Conservation (phyloP, 495 filamentous ascomycete species). For the Penicillium desertorum region DNA sequence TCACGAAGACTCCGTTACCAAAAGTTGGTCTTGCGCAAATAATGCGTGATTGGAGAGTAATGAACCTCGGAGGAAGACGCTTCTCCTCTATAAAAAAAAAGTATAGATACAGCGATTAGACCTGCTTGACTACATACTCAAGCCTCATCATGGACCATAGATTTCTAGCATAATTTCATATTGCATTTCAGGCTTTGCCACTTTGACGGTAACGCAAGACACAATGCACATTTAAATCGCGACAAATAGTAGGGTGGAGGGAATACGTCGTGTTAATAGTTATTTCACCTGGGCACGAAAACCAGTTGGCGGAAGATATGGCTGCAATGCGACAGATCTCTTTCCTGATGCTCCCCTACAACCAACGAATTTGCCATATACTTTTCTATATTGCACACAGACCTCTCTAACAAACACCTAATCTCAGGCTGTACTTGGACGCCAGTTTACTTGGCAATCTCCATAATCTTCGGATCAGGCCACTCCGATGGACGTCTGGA, state of each 20-base stretch:
- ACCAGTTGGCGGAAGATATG: too few relatives aligned
- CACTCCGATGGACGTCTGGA: background rate
- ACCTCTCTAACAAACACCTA: too few relatives aligned
- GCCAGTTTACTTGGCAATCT: background rate
- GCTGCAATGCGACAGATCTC: too few relatives aligned
- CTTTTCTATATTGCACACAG: too few relatives aligned
- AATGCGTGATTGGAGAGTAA: conserved; percentile 20
- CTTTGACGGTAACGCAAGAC: too few relatives aligned
- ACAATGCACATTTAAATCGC: too few relatives aligned
- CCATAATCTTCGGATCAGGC: background rate
- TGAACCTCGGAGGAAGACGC: background rate
- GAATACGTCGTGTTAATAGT: too few relatives aligned
- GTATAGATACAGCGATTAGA: background rate
- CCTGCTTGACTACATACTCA: background rate
- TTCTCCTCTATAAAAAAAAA: background rate
- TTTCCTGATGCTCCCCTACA: too few relatives aligned
- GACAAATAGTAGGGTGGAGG: too few relatives aligned
- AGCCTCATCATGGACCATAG: background rate
- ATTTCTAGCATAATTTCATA: background rate
- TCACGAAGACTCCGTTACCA: conserved; percentile 27
- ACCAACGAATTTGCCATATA: too few relatives aligned
- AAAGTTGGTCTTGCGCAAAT: conserved; percentile 42
- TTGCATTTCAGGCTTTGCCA: background rate
- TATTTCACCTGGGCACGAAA: too few relatives aligned
- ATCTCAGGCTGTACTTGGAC: background rate